phyloP scores from a whole-genome alignment of 106 monocot species.

The Dioscorea alata region DNA sequence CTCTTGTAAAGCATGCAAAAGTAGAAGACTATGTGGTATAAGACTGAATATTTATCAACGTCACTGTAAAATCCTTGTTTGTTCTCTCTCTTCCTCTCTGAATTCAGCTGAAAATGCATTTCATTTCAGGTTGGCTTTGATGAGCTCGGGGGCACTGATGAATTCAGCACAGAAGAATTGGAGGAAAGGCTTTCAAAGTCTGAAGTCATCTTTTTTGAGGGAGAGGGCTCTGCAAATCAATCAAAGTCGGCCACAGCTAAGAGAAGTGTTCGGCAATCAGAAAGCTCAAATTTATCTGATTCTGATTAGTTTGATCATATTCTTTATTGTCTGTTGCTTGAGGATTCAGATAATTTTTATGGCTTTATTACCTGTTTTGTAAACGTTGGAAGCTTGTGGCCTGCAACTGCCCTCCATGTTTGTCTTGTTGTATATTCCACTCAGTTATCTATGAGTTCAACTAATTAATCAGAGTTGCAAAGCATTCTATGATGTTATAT shows the following conservation, averaged over 20 bases:
- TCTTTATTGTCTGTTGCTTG: not conserved
- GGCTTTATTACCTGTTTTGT: too few relatives aligned
- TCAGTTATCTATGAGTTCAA: too few relatives aligned
- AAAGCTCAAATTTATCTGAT: conserved; percentile 52
- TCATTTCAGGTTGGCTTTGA: conserved; percentile 80
- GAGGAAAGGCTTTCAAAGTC: conserved; percentile 87
- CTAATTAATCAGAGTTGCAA: too few relatives aligned
- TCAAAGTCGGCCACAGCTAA: conserved; percentile 24
- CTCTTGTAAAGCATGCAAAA: conserved; percentile 89
- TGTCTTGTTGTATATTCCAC: too few relatives aligned
- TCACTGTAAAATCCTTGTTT: not conserved
- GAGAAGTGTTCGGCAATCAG: conserved; percentile 70
- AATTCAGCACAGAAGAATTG: conserved; percentile 81
- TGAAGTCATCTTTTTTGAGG: conserved; percentile 59
- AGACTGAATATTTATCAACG: not conserved
- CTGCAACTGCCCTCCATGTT: too few relatives aligned
- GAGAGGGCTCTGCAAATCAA: conserved; percentile 50
- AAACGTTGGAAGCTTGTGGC: too few relatives aligned
- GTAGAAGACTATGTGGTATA: conserved; percentile 97
- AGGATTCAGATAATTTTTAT: too few relatives aligned
- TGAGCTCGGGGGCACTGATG: conserved; percentile 88
- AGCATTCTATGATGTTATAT: too few relatives aligned
- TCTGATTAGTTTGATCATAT: conserved; percentile 48
- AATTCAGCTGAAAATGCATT: not conserved
- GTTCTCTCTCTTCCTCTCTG: not conserved